A percentile compares a stretch with the other conserved stretches of the same genome.
phyloP scores from a whole-genome alignment of 306 rosid species.

The Trifolium dubium region DNA sequence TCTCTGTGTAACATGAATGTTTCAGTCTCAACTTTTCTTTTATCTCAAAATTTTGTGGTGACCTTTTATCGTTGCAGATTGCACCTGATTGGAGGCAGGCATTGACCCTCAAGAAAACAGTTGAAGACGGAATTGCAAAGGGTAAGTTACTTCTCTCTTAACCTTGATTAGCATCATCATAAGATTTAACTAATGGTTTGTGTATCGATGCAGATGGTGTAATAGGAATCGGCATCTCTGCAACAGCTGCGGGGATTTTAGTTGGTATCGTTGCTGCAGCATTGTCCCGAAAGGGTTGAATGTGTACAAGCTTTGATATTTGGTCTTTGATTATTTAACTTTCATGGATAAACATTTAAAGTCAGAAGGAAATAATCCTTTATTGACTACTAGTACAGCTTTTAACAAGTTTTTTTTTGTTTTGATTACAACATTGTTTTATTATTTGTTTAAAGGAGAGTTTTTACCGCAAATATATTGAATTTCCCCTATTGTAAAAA shows the following conservation, averaged over 20 bases:
- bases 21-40: constrained; percentile 8
- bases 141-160: constrained; percentile 48
- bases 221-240: constrained; percentile 92
- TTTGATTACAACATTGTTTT: too few species aligned
- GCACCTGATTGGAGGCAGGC: constrained; percentile 99
- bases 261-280: constrained; percentile 95
- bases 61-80: constrained; percentile 60
- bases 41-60: not conserved
- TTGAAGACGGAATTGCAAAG: constrained; percentile 76
- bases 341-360: constrained; percentile 20
- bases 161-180: not conserved
- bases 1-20: constrained; percentile 19
- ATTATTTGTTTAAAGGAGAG: constrained; percentile 24
- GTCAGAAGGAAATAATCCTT: constrained; percentile 37
- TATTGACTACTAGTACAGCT: constrained; percentile 17
- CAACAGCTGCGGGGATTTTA: constrained; percentile 80
- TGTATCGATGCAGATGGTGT: constrained; percentile 72
- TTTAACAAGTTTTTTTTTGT: too few species aligned
- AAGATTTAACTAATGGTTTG: constrained; percentile 20
- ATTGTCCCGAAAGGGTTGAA: constrained; percentile 61
- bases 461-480: not conserved
- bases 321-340: constrained; percentile 29
- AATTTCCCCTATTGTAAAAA: too few species aligned
- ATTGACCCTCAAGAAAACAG: constrained; percentile 60
- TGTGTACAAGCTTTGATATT: constrained; percentile 26